phyloP scores from a whole-genome alignment of 2,329 filamentous ascomycete genomes.

The Nemania sp. region DNA sequence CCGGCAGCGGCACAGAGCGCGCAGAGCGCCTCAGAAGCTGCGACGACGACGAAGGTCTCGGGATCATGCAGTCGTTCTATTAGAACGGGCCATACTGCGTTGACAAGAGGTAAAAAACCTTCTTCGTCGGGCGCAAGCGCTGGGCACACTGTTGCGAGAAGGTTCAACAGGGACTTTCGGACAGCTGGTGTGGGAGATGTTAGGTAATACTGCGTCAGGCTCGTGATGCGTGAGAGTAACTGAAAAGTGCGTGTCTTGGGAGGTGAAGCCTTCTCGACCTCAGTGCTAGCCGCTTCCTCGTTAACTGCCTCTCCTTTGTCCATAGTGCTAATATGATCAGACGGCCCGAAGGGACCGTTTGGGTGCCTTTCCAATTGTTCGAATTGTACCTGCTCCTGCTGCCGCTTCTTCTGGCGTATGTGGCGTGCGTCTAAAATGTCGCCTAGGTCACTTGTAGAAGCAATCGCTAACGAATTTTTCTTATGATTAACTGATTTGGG shows the following conservation, averaged over 20 bases:
- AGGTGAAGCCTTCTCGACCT: conserved; percentile 55
- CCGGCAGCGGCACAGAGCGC: conserved; percentile 73
- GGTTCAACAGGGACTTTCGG: conserved; percentile 74
- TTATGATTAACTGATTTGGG: conserved; percentile 45
- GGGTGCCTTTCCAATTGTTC: conserved; percentile 41
- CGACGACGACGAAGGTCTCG: conserved; percentile 69
- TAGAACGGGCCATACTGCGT: conserved; percentile 87
- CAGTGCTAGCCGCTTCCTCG: conserved; percentile 41
- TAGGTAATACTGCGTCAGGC: conserved; percentile 86
- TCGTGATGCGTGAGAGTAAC: conserved; percentile 80
- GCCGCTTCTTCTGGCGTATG: conserved; percentile 44
- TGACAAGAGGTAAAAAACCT: conserved; percentile 83
- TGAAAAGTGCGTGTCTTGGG: conserved; percentile 78
- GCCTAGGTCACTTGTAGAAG: conserved; percentile 50
- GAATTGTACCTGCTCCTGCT: conserved; percentile 40
- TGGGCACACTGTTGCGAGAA: conserved; percentile 73
- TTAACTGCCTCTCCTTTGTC: conserved; percentile 42
- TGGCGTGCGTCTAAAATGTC: conserved; percentile 67
- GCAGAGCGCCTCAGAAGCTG: conserved; percentile 69
- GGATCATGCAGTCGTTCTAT: conserved; percentile 66
- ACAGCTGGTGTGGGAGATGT: conserved; percentile 81
- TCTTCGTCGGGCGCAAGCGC: conserved; percentile 77
- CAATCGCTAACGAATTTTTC: conserved; percentile 41
- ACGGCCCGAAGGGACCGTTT: conserved; percentile 42
- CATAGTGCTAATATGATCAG: conserved; percentile 34